Evolutionary conservation across 1,139 yeast genomes (phyloP), one percentile per base, ranked within the genome.

Genomic region (Blastobotrys ciferrii): DNA sequence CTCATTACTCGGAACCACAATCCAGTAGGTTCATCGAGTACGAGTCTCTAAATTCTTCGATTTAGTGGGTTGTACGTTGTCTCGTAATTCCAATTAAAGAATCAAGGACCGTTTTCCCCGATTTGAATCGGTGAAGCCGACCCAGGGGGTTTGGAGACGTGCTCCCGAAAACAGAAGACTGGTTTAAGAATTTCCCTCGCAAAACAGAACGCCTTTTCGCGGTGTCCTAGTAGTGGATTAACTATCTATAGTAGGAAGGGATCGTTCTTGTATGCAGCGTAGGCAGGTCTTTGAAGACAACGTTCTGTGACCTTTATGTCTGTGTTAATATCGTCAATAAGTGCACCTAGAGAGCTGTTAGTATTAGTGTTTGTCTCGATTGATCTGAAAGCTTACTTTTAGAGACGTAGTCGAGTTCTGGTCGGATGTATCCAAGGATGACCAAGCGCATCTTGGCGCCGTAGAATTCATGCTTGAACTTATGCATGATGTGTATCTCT

Each of bases 361-460:
- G 14, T 9, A n/a, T 7, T n/a, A 14, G 4, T n/a, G 23, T 17
- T 38, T 13, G 11, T 17, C 56, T 47, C 28, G 23, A 18, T 15
- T 20, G n/a, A 33, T 6, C 37, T 33, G 5, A 4, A 3, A 4
- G 20, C 38, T 32, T 19, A 33, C 45, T 32, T 56, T 82, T 75
- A 4, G 95, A 82, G 11, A 89, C 84, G 63, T 89, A 94, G 64
- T 91, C 79, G 58, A 88, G 74, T 65, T 94, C 98, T 0, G 97
- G 96, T 54, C 99, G 77, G 41, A 94, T 80, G 64, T 87, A 91
- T 0, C 98, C 99, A 58, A 91, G 73, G 2, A 94, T 81, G 39
- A 75, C 76, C 58, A 86, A 81, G 53, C 75, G 75, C 53, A 92
- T 75, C 13, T 67, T 59, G 11, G 96, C 94, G 1, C 98, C 98